phyloP scores from a whole-genome alignment of 768 basidiomycete species.

The Auricularia auricula-judae region DNA sequence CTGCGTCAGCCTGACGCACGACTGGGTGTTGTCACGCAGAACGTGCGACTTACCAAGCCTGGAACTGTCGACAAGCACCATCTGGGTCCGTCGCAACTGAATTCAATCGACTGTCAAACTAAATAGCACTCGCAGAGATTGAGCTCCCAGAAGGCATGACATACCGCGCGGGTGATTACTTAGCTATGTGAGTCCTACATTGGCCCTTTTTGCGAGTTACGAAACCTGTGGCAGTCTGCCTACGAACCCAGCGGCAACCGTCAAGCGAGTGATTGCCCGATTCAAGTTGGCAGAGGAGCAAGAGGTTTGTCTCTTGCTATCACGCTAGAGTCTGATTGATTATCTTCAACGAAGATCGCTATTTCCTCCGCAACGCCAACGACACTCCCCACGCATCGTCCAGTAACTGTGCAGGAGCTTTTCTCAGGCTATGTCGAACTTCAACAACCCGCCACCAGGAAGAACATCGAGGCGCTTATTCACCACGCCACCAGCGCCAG shows the following conservation, averaged over 20 bases:
- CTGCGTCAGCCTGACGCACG: slow-evolving; percentile 29
- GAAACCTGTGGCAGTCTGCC: slow-evolving; percentile 20
- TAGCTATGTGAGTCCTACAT: slow-evolving; percentile 27
- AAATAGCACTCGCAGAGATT: slow-evolving; percentile 20
- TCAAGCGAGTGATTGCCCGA: slow-evolving; percentile 26
- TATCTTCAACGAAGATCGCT: slow-evolving; percentile 17
- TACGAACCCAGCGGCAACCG: slow-evolving; percentile 28
- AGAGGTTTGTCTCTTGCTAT: slow-evolving; percentile 17
- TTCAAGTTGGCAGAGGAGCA: slow-evolving; percentile 30
- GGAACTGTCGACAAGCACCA: slow-evolving; percentile 31
- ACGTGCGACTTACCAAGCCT: slow-evolving; percentile 27
- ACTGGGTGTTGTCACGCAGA: slow-evolving; percentile 29
- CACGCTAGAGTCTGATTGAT: neutral
- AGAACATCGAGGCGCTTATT: slow-evolving; percentile 27
- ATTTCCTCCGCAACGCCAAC: slow-evolving; percentile 28
- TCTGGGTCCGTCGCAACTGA: slow-evolving; percentile 19
- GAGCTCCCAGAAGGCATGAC: slow-evolving; percentile 27
- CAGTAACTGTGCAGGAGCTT: slow-evolving; percentile 27
- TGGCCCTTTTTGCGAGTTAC: neutral
- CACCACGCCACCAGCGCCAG: slow-evolving; percentile 8
- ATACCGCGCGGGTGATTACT: slow-evolving; percentile 36
- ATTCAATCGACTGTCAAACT: neutral
- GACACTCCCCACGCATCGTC: slow-evolving; percentile 28
- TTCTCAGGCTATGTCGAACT: slow-evolving; percentile 37
- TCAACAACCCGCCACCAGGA: slow-evolving; percentile 34